These are phyloP conservation scores for Penicillium sp. DNA, from an alignment of 2,329 filamentous ascomycete genomes.

Conservation along the genomic window DNA sequence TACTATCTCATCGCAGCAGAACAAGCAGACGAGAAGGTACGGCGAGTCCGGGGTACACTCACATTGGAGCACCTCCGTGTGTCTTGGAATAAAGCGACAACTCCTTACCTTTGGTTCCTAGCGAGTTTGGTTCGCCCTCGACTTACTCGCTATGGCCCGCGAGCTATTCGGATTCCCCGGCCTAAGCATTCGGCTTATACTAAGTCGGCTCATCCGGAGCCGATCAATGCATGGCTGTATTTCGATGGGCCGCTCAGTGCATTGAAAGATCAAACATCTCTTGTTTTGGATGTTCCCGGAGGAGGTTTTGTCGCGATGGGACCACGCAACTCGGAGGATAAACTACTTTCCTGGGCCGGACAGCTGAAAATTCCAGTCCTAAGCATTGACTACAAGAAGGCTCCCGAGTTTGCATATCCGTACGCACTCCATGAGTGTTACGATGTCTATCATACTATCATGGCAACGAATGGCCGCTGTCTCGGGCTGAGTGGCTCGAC, in stretches of 20 bases:
- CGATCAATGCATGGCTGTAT: constrained; percentile 86
- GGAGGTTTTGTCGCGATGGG: constrained; percentile 97
- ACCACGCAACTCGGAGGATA: constrained; percentile 92
- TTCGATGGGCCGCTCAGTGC: constrained; percentile 85
- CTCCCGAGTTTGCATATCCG: constrained; percentile 81
- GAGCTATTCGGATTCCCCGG: constrained; percentile 80
- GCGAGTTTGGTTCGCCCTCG: constrained; percentile 75
- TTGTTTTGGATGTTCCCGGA: constrained; percentile 88
- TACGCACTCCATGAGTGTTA: constrained; percentile 87
- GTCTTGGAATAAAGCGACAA: constrained; percentile 93
- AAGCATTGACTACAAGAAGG: constrained; percentile 88
- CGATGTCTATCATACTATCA: constrained; percentile 77
- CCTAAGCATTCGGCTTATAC: constrained; percentile 79
- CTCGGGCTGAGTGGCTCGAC: constrained; percentile 71
- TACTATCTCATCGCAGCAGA: constrained; percentile 95
- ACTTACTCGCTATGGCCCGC: constrained; percentile 78
- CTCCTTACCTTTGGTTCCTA: constrained; percentile 78
- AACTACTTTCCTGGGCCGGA: constrained; percentile 87
- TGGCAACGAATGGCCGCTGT: constrained; percentile 72
- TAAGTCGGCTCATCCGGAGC: constrained; percentile 79
- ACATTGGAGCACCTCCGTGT: constrained; percentile 90
- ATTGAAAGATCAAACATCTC: constrained; percentile 72
- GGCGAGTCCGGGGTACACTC: constrained; percentile 81
- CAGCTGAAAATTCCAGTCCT: constrained; percentile 86
- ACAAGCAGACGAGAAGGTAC: constrained; percentile 93